A percentile compares a stretch with the other conserved stretches of the same genome.
phyloP scores from a whole-genome alignment of 192 early-diverging fungal genomes.

The Coemansia sp. region DNA sequence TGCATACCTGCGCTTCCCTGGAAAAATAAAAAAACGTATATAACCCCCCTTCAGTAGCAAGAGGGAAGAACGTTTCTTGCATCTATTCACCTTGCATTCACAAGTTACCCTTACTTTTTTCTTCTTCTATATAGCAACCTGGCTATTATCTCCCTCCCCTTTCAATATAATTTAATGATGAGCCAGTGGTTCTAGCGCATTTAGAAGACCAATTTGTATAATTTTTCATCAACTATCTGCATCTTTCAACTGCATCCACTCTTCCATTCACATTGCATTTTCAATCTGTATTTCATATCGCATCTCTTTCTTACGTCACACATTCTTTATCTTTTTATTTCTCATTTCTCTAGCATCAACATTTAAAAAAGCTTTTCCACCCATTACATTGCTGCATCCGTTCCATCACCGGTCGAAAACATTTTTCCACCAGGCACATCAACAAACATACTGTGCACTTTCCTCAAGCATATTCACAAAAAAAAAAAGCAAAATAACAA shows the following conservation, averaged over 20 bases:
- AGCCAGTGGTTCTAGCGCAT: slow-evolving; percentile 1
- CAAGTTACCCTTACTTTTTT: slow-evolving; percentile 4
- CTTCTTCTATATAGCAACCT: neutral
- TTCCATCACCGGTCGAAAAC: neutral
- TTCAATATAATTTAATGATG: slow-evolving; percentile 3
- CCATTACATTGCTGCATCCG: neutral
- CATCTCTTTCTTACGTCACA: neutral
- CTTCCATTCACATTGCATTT: slow-evolving; percentile 5
- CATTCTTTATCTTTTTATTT: neutral
- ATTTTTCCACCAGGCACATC: too few relatives aligned
- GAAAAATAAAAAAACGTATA: neutral
- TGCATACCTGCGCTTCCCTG: neutral
- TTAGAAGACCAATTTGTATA: neutral
- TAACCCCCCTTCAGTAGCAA: neutral
- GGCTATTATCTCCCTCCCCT: neutral
- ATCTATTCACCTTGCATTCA: slow-evolving; percentile 1
- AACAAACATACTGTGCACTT: neutral
- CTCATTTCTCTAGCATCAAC: neutral
- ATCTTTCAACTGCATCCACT: neutral
- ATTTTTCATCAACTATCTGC: neutral
- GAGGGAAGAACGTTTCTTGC: neutral
- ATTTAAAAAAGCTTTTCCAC: too few relatives aligned
- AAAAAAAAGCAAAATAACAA: slow-evolving; percentile 3
- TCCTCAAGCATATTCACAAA: neutral
- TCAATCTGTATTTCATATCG: slow-evolving; percentile 10